Evolutionary conservation across 1,284 basidiomycete species (phyloP), one percentile per base, ranked within the genome.

Genomic region (Coriolopsis trogii): DNA sequence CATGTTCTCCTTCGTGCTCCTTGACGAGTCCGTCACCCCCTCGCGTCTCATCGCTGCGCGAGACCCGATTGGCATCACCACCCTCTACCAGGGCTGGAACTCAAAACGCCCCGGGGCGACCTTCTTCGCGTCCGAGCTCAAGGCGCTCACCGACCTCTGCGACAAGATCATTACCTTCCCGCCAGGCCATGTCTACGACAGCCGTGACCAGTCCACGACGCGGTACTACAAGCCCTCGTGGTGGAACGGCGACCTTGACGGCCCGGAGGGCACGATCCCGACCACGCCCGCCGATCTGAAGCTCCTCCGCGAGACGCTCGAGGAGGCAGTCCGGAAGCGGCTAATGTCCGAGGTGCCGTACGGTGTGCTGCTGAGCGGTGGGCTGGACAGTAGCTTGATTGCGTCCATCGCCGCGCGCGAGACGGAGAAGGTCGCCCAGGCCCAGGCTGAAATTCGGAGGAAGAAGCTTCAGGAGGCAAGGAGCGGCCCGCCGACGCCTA

Each of bases 261-360:
- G 80, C 41, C 71, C 76, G 8, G 69, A 74, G 20, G 73, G 71
- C 28, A 68, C 70, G 16, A 79, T 87, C 41, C 92, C 95, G 29
- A 82, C 82, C 51, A 81, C 75, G 41, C 67, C 82, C 6, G 82
- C 79, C 16, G 87, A 99, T 70, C 75, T 91, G 53, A 87, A 78
- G 16, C 69, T 82, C 29, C 72, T 98, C 36, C 83, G 95, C 40
- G 86, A 92, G 69, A 80, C 88, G 0, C 81, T 99, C 30, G 97
- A 99, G 74, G 87, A 81, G 46, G 93, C 97, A 10, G 97, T 99
- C 38, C 84, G 88, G 64, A 99, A 99, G 75, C 82, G 97, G 49
- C 76, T 99, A 50, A 99, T 99, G 97, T 94, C 92, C 48, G 97
- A 99, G 73, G 97, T 99, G 2, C 97, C 97, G 10, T 99, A 98